Evolutionary conservation across 1,284 basidiomycete genomes (phyloP).

Genomic region (Ustilago cynodontis): DNA sequence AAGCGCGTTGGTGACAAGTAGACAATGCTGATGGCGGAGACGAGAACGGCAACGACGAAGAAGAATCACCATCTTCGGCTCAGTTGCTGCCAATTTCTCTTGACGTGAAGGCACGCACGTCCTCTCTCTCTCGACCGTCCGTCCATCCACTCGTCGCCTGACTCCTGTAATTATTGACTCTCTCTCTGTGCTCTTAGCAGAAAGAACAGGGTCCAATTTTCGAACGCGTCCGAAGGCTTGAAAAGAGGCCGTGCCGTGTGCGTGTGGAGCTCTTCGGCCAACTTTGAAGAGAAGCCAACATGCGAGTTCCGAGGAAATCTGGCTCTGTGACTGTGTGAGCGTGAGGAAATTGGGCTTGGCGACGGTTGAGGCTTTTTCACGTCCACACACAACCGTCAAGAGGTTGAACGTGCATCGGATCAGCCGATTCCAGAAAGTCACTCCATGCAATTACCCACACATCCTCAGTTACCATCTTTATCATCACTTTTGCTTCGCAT

Average conservation of each 20-base stretch:
- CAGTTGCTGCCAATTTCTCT: neutral
- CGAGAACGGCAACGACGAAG: neutral
- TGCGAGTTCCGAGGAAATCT: neutral
- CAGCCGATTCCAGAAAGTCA: constrained; percentile 8
- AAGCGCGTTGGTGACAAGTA: neutral
- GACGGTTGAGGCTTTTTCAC: constrained; percentile 5
- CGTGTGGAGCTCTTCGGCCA: neutral
- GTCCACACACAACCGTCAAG: neutral
- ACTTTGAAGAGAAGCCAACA: neutral
- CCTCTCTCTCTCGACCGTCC: neutral
- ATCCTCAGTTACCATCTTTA: neutral
- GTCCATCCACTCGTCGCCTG: neutral
- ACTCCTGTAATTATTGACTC: neutral
- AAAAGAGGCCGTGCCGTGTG: too few relatives aligned
- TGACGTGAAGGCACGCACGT: neutral
- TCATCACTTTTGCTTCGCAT: too few relatives aligned
- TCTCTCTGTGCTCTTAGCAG: neutral
- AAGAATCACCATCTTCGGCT: neutral
- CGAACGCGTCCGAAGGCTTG: neutral
- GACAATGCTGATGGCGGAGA: neutral
- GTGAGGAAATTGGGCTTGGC: constrained; percentile 1
- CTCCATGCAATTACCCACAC: neutral
- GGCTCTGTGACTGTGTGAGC: neutral
- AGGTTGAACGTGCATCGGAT: constrained; percentile 11
- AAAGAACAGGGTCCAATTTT: constrained; percentile 2